phyloP scores from a whole-genome alignment of 805 yeast species.

The Suhomyces sp. region DNA sequence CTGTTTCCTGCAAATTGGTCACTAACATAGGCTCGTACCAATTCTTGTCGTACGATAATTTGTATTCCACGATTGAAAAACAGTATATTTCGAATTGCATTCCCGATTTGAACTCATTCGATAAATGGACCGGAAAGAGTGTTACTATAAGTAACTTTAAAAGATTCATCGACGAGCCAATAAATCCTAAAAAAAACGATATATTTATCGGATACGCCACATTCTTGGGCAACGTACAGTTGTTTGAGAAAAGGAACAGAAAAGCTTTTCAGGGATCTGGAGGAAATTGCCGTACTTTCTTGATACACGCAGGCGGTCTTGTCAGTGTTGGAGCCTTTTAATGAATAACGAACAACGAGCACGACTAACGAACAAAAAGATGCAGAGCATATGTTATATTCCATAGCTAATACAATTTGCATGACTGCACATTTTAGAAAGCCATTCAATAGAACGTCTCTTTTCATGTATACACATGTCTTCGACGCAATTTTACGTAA shows the following conservation, averaged over 20 bases:
- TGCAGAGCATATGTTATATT: background rate
- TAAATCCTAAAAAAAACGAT: constrained; percentile 1
- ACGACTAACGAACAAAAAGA: background rate
- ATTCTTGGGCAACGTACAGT: constrained; percentile 1
- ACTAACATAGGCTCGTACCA: constrained; percentile 10
- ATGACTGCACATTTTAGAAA: too few species aligned
- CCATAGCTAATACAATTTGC: background rate
- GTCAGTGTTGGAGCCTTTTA: constrained; percentile 15
- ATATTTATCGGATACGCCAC: constrained; percentile 6
- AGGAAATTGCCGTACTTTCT: constrained; percentile 21
- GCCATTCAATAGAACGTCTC: too few species aligned
- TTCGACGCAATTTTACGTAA: too few species aligned
- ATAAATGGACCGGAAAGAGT: constrained; percentile 28
- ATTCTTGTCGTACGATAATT: constrained; percentile 15
- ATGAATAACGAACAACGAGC: background rate
- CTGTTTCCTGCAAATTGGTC: constrained; percentile 2
- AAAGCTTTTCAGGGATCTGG: background rate
- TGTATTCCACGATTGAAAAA: constrained; percentile 26
- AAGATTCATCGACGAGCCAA: constrained; percentile 3
- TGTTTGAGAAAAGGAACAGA: constrained; percentile 4
- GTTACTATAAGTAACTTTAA: constrained; percentile 9
- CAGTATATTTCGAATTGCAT: constrained; percentile 37
- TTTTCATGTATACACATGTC: too few species aligned
- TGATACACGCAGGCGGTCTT: constrained; percentile 28
- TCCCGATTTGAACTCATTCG: constrained; percentile 37